Conservation (phyloP, 1,139 yeast genomes). For the Yamadazyma trypodendri region DNA sequence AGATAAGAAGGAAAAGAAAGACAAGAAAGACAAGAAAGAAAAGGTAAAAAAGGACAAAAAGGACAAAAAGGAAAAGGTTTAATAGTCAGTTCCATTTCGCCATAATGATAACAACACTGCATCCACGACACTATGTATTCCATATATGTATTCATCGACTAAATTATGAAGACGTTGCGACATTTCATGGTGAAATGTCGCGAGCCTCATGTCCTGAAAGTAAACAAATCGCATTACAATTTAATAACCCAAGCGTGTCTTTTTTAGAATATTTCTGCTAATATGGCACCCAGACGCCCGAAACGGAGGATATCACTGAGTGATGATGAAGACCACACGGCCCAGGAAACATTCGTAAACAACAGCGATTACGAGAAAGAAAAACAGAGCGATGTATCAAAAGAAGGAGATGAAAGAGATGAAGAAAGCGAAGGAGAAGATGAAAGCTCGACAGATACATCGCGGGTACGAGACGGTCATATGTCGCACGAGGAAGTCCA, state of each 20-base stretch:
- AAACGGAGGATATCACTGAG: conserved; percentile 15
- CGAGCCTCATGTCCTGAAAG: too few relatives aligned
- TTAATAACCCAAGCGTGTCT: conserved; percentile 3
- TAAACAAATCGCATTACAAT: too few relatives aligned
- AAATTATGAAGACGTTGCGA: background rate
- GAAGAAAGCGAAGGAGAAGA: background rate
- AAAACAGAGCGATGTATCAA: background rate
- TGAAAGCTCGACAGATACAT: background rate
- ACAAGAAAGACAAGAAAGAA: conserved; percentile 9
- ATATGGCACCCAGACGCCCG: conserved; percentile 9
- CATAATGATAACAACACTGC: background rate
- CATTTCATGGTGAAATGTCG: background rate
- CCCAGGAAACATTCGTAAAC: conserved; percentile 31
- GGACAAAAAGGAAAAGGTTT: conserved; percentile 15
- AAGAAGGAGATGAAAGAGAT: conserved; percentile 1
- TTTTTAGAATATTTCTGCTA: background rate
- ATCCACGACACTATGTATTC: background rate
- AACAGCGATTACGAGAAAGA: conserved; percentile 31
- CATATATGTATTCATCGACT: background rate
- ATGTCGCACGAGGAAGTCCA: background rate
- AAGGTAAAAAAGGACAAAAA: conserved; percentile 14
- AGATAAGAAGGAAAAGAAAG: conserved; percentile 20
- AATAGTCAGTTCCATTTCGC: background rate
- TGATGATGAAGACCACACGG: conserved; percentile 16
- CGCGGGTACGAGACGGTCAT: background rate